Percentiles rank a stretch among this genome's conserved stretches.
phyloP scores from a whole-genome alignment of 371 early-diverging fungal species.

The Basidiobolus meristosporus region DNA sequence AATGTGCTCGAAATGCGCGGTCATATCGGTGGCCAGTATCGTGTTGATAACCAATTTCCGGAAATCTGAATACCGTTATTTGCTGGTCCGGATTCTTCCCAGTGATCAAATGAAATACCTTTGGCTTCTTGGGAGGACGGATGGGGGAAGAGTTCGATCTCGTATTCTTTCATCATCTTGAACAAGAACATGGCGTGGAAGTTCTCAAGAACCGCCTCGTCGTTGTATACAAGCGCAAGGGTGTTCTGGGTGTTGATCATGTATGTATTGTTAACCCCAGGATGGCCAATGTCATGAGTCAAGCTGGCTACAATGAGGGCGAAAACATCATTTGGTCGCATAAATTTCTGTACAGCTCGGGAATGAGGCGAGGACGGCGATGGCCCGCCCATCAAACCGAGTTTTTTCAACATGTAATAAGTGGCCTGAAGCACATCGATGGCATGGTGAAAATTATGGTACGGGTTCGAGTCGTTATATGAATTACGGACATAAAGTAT shows the following conservation, averaged over 20 bases:
- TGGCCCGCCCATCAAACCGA: slow-evolving; percentile 30
- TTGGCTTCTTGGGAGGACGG: slow-evolving; percentile 9
- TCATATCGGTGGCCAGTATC: slow-evolving; percentile 74
- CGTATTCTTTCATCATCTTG: slow-evolving; percentile 42
- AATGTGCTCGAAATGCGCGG: slow-evolving; percentile 62
- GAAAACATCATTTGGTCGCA: slow-evolving; percentile 44
- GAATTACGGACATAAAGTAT: slow-evolving; percentile 33
- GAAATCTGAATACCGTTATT: slow-evolving; percentile 19
- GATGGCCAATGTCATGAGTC: slow-evolving; percentile 76
- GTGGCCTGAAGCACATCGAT: slow-evolving; percentile 71
- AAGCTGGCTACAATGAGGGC: slow-evolving; percentile 56
- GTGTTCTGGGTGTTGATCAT: slow-evolving; percentile 58
- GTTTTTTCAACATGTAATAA: slow-evolving; percentile 40
- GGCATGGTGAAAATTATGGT: slow-evolving; percentile 74
- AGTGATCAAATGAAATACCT: no score
- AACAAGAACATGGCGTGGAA: slow-evolving; percentile 81
- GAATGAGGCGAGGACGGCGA: no score
- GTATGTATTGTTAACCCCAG: slow-evolving; percentile 67
- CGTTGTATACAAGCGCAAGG: slow-evolving; percentile 80
- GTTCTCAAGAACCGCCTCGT: slow-evolving; percentile 82
- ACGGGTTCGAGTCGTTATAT: slow-evolving; percentile 54
- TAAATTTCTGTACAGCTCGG: slow-evolving; percentile 19
- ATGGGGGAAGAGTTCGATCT: slow-evolving; percentile 28
- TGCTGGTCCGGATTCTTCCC: background rate
- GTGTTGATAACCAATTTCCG: slow-evolving; percentile 45